phyloP scores from a whole-genome alignment of 257 asterid species.

The Mentha longifolia region DNA sequence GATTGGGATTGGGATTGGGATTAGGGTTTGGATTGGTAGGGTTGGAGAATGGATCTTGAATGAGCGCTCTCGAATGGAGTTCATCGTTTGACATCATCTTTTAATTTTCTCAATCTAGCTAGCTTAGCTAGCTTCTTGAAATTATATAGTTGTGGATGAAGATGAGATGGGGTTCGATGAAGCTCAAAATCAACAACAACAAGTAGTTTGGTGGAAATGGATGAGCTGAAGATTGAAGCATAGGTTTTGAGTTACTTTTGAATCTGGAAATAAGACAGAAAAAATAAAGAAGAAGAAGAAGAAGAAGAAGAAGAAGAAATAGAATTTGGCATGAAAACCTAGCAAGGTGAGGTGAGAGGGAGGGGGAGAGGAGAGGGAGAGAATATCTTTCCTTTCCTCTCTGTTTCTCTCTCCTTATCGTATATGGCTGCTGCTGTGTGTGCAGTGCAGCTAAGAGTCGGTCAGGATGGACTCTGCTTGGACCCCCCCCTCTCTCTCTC shows the following conservation, averaged over 20 bases:
- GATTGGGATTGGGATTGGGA: too few relatives aligned
- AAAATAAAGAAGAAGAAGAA: too few relatives aligned
- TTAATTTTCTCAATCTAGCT: slow-evolving; percentile 21
- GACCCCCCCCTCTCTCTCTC: slow-evolving; percentile 42
- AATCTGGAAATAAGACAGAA: slow-evolving; percentile 25
- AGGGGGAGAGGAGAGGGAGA: background rate
- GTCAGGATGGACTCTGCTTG: slow-evolving; percentile 68
- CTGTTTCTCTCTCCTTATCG: slow-evolving; percentile 39
- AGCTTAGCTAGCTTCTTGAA: background rate
- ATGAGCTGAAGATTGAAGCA: background rate
- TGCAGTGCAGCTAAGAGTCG: slow-evolving; percentile 43
- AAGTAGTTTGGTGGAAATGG: too few relatives aligned
- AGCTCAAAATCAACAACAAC: too few relatives aligned
- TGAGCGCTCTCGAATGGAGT: background rate
- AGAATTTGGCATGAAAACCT: slow-evolving; percentile 36
- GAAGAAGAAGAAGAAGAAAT: background rate
- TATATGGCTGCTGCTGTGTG: slow-evolving; percentile 44
- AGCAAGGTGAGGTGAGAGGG: slow-evolving; percentile 4
- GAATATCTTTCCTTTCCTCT: slow-evolving; percentile 27
- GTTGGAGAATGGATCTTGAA: slow-evolving; percentile 42
- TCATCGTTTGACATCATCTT: slow-evolving; percentile 61
- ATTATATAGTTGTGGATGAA: background rate
- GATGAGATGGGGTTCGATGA: too few relatives aligned
- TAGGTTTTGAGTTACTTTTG: slow-evolving; percentile 24
- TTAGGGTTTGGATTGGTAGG: slow-evolving; percentile 45